A percentile compares a stretch with the other conserved stretches of the same genome.
Evolutionary conservation across 352 stramenopile species (phyloP).

Genomic region (Pseudoperonospora humuli): DNA sequence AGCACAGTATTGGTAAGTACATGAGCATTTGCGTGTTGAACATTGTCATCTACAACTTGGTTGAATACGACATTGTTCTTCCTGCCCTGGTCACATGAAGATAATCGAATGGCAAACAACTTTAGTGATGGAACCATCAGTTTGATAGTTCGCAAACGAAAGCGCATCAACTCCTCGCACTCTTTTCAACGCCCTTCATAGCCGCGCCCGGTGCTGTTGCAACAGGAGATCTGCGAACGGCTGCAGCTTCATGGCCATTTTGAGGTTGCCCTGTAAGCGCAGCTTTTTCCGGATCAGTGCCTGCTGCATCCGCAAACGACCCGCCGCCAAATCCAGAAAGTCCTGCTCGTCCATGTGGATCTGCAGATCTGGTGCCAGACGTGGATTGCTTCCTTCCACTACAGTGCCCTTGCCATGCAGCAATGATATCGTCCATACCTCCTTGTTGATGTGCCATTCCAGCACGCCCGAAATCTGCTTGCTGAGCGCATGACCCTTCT

Average conservation of each 20-base stretch:
- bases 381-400: constrained; percentile 37
- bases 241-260: constrained; percentile 67
- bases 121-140: not conserved
- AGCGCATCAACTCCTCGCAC: not conserved
- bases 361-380: constrained; percentile 44
- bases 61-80: no score
- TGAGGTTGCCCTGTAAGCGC: constrained; percentile 56
- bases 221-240: constrained; percentile 56
- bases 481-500: constrained; percentile 30
- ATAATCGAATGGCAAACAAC: not conserved
- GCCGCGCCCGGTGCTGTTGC: constrained; percentile 24
- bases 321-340: constrained; percentile 51
- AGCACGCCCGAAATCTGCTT: constrained; percentile 57
- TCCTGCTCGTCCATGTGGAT: constrained; percentile 62
- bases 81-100: no score
- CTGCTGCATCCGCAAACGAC: constrained; percentile 53
- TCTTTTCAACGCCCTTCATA: constrained; percentile 16
- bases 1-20: no score
- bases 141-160: not conserved
- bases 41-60: no score
- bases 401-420: constrained; percentile 41
- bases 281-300: constrained; percentile 61
- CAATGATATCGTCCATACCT: constrained; percentile 58
- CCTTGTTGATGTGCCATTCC: constrained; percentile 68
- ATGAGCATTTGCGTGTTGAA: no score